phyloP scores from a whole-genome alignment of 2,329 filamentous ascomycete genomes.

The Aspergillus hiratsukae region DNA sequence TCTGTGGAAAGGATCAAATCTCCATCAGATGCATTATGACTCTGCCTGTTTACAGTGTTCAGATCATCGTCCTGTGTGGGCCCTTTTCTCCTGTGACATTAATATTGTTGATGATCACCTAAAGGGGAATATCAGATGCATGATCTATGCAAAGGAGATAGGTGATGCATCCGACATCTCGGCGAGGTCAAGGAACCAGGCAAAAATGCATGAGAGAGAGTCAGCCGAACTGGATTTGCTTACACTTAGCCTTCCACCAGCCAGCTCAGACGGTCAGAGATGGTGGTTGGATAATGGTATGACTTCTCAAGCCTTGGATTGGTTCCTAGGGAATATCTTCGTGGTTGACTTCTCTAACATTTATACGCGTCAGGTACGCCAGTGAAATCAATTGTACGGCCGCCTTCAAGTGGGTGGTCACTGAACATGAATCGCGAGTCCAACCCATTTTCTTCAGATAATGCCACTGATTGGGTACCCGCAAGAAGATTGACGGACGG shows the following conservation, averaged over 20 bases:
- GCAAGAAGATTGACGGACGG: slow-evolving; percentile 11
- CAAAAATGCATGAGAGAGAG: slow-evolving; percentile 61
- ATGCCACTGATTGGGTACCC: slow-evolving; percentile 78
- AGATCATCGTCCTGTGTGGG: slow-evolving; percentile 93
- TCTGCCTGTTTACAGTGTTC: slow-evolving; percentile 81
- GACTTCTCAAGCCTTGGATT: slow-evolving; percentile 3
- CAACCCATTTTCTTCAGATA: slow-evolving; percentile 73
- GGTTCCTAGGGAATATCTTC: background rate
- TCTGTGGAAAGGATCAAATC: slow-evolving; percentile 75
- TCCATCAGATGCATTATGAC: slow-evolving; percentile 79
- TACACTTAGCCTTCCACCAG: slow-evolving; percentile 66
- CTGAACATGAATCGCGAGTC: slow-evolving; percentile 70
- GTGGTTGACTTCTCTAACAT: slow-evolving; percentile 7
- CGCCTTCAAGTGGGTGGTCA: slow-evolving; percentile 59
- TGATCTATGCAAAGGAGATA: slow-evolving; percentile 68
- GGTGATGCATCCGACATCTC: slow-evolving; percentile 54
- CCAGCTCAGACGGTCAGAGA: slow-evolving; percentile 58
- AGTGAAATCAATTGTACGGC: slow-evolving; percentile 66
- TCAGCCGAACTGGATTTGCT: slow-evolving; percentile 76
- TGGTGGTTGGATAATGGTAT: slow-evolving; percentile 63
- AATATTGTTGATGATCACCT: slow-evolving; percentile 71
- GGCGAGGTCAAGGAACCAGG: slow-evolving; percentile 15
- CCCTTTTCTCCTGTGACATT: slow-evolving; percentile 78
- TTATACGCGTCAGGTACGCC: slow-evolving; percentile 53
- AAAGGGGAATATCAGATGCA: slow-evolving; percentile 67